A percentile compares a stretch with the other conserved stretches of the same genome.
These are phyloP conservation scores for Tricladium varicosporioides DNA, from an alignment of 2,329 filamentous ascomycete genomes.

Conservation along the genomic window DNA sequence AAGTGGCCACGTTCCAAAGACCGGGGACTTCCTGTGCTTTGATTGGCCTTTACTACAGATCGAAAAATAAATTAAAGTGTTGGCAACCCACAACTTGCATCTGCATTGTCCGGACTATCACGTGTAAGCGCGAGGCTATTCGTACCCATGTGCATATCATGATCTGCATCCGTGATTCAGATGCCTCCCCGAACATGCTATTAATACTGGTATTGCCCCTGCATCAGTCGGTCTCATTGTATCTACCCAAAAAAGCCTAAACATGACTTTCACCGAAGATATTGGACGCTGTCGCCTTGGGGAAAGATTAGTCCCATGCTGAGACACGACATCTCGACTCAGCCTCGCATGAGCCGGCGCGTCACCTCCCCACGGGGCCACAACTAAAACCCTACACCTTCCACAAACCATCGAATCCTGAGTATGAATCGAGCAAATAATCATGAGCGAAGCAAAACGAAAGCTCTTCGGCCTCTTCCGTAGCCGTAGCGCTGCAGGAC, in stretches of 20 bases:
- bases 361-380: neutral
- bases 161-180: neutral
- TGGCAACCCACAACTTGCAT: neutral
- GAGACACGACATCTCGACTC: neutral
- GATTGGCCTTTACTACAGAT: neutral
- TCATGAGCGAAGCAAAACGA: constrained; percentile 30
- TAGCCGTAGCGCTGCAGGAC: constrained; percentile 43
- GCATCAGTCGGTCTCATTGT: no score
- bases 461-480: constrained; percentile 44
- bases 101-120: neutral
- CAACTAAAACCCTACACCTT: neutral
- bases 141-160: neutral
- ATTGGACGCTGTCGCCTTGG: neutral
- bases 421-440: neutral
- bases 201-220: neutral
- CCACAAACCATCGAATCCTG: neutral
- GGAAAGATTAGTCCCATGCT: neutral
- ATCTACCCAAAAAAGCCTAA: no score
- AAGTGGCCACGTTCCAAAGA: neutral
- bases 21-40: no score
- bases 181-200: neutral
- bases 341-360: neutral
- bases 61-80: neutral
- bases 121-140: neutral
- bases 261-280: neutral